Conservation (phyloP, 2,329 filamentous ascomycete genomes). For the Hypomyces perniciosus region DNA sequence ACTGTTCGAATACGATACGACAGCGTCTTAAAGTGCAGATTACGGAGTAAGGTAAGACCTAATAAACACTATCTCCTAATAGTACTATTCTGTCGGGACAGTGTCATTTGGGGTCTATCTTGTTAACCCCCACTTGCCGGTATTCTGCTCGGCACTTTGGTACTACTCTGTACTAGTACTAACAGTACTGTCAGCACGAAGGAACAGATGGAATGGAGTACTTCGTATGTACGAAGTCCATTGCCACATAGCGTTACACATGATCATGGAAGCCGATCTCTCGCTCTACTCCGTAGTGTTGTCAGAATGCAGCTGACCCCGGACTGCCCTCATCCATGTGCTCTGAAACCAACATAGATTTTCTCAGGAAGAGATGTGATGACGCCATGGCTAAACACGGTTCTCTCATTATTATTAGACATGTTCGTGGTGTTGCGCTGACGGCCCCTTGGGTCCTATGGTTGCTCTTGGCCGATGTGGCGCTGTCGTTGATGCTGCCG, state of each 20-base stretch:
- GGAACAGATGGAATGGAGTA: no score
- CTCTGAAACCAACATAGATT: neutral
- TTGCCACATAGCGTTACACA: neutral
- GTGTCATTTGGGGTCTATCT: no score
- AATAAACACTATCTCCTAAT: no score
- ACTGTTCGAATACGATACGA: no score
- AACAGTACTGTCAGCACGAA: no score
- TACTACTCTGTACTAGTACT: no score
- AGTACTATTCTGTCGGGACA: no score
- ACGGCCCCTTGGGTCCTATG: constrained; percentile 47
- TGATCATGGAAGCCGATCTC: constrained; percentile 1
- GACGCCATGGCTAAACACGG: constrained; percentile 13
- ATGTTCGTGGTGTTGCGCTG: constrained; percentile 38
- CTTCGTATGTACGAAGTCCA: neutral
- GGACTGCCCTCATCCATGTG: no score
- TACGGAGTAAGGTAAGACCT: no score
- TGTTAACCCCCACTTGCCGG: no score
- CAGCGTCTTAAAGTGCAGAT: no score
- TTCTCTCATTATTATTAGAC: constrained; percentile 26
- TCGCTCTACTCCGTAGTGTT: neutral
- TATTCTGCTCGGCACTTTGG: no score
- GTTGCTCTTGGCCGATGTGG: constrained; percentile 45
- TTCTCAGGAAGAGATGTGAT: neutral
- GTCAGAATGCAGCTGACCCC: neutral
- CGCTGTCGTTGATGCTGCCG: constrained; percentile 43